A percentile compares a stretch with the other conserved stretches of the same genome.
phyloP scores from a whole-genome alignment of 2,329 filamentous ascomycete genomes.

The Monosporascus ibericus region DNA sequence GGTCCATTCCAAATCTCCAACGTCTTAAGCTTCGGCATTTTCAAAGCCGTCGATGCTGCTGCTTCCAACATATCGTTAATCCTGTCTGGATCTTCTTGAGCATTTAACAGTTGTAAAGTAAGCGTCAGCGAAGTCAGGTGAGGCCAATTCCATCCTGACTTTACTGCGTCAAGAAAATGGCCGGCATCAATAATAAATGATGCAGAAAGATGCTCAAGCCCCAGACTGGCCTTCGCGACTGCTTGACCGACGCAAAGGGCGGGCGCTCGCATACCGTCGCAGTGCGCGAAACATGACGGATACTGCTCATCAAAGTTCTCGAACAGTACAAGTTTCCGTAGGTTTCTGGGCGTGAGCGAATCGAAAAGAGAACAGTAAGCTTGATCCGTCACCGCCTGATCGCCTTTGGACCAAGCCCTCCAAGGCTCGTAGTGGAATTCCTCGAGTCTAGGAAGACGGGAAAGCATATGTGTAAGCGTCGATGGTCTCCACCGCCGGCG shows the following conservation, averaged over 20 bases:
- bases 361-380: slow-evolving; percentile 17
- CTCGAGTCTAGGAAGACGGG: slow-evolving; percentile 23
- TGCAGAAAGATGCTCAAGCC: slow-evolving; percentile 22
- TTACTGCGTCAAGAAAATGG: slow-evolving; percentile 22
- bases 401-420: slow-evolving; percentile 23
- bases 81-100: slow-evolving; percentile 10
- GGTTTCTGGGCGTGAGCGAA: slow-evolving; percentile 16
- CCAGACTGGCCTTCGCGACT: slow-evolving; percentile 23
- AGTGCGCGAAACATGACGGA: slow-evolving; percentile 9
- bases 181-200: slow-evolving; percentile 27
- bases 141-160: slow-evolving; percentile 20
- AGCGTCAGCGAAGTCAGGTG: slow-evolving; percentile 26
- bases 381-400: slow-evolving; percentile 5
- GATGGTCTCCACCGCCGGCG: slow-evolving; percentile 24
- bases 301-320: slow-evolving; percentile 30
- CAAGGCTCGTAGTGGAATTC: slow-evolving; percentile 27
- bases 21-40: slow-evolving; percentile 24
- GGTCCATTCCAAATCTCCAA: slow-evolving; percentile 29
- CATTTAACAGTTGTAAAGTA: slow-evolving; percentile 23
- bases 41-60: slow-evolving; percentile 17
- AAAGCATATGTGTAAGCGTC: slow-evolving; percentile 22
- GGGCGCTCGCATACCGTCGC: slow-evolving; percentile 15
- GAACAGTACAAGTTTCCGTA: slow-evolving; percentile 27
- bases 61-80: slow-evolving; percentile 22
- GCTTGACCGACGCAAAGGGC: slow-evolving; percentile 18